phyloP scores from a whole-genome alignment of 306 rosid species.

The Prunus campanulata region DNA sequence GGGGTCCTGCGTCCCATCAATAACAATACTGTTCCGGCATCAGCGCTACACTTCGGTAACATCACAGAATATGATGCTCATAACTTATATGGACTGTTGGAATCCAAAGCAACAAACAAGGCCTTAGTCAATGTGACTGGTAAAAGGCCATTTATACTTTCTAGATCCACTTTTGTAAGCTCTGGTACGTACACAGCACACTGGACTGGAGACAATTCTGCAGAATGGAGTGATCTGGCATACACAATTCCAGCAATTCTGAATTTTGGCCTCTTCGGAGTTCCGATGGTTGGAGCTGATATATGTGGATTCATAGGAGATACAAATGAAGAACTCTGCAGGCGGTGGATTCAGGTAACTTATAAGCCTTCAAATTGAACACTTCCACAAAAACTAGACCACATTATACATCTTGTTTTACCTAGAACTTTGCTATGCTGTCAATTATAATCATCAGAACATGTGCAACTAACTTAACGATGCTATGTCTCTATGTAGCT shows the following conservation, averaged over 20 bases:
- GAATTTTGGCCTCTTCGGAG: conserved; percentile 74
- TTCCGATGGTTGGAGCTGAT: conserved; percentile 96
- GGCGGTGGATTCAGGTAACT: conserved; percentile 92
- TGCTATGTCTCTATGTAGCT: conserved; percentile 37
- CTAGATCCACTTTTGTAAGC: conserved; percentile 84
- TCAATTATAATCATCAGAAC: neutral
- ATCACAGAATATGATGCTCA: conserved; percentile 73
- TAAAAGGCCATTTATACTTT: conserved; percentile 78
- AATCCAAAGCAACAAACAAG: conserved; percentile 59
- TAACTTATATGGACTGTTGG: conserved; percentile 69
- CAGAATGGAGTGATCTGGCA: conserved; percentile 81
- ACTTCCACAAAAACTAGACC: neutral
- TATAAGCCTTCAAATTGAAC: neutral
- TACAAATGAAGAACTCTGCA: conserved; percentile 83
- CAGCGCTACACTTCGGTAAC: conserved; percentile 59
- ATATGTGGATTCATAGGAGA: conserved; percentile 66
- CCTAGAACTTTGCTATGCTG: neutral
- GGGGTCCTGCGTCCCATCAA: conserved; percentile 42
- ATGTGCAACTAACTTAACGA: neutral
- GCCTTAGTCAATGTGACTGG: conserved; percentile 57
- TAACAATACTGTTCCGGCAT: conserved; percentile 53
- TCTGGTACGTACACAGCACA: conserved; percentile 90
- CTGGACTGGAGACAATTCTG: conserved; percentile 94
- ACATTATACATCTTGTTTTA: neutral
- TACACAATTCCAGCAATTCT: conserved; percentile 65